phyloP scores from a whole-genome alignment of 2,329 filamentous ascomycete species.

The Coccinonectria pachysandricola region DNA sequence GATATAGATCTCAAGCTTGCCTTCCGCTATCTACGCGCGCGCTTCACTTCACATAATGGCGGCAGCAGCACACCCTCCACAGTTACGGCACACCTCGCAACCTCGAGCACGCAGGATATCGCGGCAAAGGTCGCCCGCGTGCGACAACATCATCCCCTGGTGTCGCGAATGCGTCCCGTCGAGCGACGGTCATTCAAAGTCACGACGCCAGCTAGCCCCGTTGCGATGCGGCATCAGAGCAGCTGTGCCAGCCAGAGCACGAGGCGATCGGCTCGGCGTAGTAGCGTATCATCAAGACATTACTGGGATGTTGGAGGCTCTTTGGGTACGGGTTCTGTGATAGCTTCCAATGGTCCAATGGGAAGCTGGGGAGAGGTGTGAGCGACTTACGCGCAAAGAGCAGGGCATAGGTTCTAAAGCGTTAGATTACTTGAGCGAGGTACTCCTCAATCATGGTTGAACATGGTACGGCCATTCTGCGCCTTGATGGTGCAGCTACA shows the following conservation, averaged over 20 bases:
- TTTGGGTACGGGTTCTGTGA: constrained; percentile 63
- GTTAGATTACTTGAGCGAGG: no score
- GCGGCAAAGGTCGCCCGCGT: constrained; percentile 75
- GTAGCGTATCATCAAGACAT: constrained; percentile 64
- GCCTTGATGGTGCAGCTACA: no score
- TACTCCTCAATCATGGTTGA: no score
- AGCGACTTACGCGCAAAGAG: no score
- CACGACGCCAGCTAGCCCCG: constrained; percentile 38
- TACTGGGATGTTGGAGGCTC: constrained; percentile 89
- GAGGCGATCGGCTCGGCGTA: constrained; percentile 57
- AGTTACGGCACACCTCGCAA: constrained; percentile 36
- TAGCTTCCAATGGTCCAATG: constrained; percentile 56
- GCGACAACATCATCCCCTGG: constrained; percentile 78
- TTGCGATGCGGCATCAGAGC: constrained; percentile 38
- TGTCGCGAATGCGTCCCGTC: constrained; percentile 43
- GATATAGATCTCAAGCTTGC: constrained; percentile 86
- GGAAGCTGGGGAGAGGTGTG: constrained; percentile 74
- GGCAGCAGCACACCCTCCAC: constrained; percentile 30
- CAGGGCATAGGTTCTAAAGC: no score
- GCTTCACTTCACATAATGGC: constrained; percentile 56
- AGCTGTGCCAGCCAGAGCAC: constrained; percentile 87
- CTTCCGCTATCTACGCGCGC: constrained; percentile 73
- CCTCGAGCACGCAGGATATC: constrained; percentile 48
- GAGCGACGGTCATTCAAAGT: constrained; percentile 50
- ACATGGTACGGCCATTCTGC: no score